Conservation (phyloP, 139 green algal species). For the Haematococcus lacustris region DNA sequence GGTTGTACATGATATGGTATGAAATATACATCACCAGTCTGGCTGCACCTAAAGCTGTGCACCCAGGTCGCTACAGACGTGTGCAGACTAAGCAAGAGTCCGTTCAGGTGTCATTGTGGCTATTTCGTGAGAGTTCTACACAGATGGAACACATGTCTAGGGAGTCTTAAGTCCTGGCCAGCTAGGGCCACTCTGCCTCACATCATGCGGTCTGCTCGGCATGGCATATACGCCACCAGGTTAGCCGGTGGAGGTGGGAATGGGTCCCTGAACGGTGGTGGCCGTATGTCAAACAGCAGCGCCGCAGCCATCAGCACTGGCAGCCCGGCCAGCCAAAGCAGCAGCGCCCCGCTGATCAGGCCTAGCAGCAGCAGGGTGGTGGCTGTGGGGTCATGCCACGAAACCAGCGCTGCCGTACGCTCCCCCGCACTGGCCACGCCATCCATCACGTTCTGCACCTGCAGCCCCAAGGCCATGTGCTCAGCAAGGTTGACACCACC, state of each 20-base stretch:
- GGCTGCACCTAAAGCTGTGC: too few relatives aligned
- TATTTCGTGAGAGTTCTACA: too few relatives aligned
- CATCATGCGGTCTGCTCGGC: slow-evolving; percentile 26
- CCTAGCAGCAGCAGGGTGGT: neutral
- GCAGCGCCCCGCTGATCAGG: neutral
- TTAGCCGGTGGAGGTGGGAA: slow-evolving; percentile 16
- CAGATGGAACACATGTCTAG: too few relatives aligned
- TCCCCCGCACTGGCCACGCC: slow-evolving; percentile 16
- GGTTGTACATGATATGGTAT: neutral
- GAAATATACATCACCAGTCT: neutral
- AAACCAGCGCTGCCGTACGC: slow-evolving; percentile 18
- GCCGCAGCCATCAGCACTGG: slow-evolving; percentile 14
- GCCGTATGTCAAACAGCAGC: slow-evolving; percentile 34
- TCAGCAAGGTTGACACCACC: neutral
- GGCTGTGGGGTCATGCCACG: slow-evolving; percentile 25
- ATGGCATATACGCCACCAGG: slow-evolving; percentile 23
- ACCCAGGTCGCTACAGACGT: too few relatives aligned
- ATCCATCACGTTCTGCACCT: slow-evolving; percentile 29
- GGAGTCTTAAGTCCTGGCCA: too few relatives aligned
- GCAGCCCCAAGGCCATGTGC: neutral
- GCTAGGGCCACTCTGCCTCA: too few relatives aligned
- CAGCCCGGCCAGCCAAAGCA: slow-evolving; percentile 12
- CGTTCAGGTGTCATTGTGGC: too few relatives aligned
- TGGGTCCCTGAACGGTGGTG: slow-evolving; percentile 22
- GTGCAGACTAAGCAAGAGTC: too few relatives aligned